Conservation (phyloP, 2,329 filamentous ascomycete genomes). For the Calonectria hawksworthii region DNA sequence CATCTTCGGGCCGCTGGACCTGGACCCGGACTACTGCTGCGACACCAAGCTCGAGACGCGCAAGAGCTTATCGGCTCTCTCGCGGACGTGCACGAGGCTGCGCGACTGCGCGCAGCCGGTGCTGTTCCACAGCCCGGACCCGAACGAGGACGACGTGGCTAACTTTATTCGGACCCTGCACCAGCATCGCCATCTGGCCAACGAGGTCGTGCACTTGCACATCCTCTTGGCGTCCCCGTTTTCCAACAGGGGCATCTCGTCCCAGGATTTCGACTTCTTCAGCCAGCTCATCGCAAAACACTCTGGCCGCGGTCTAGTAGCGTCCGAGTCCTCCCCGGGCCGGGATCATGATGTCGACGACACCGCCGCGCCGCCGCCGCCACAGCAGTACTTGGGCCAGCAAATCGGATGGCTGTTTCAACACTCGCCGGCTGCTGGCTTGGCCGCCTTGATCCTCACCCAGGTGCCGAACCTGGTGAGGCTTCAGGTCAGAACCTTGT, state of each 20-base stretch:
- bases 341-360: too few species aligned
- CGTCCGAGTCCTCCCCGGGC: too few species aligned
- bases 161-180: neutral
- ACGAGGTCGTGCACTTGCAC: neutral
- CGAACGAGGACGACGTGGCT: neutral
- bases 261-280: neutral
- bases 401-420: neutral
- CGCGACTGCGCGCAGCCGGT: slow-evolving; percentile 1
- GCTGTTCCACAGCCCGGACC: neutral
- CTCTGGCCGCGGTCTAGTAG: too few species aligned
- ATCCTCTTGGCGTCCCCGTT: neutral
- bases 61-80: neutral
- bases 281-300: neutral
- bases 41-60: neutral
- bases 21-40: neutral
- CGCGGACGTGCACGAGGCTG: neutral
- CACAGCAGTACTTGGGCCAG: neutral
- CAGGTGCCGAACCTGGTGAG: neutral
- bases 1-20: neutral
- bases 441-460: neutral
- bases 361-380: too few species aligned
- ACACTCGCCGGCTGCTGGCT: neutral
- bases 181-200: neutral
- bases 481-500: neutral
- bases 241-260: neutral